Evolutionary conservation across 2,329 filamentous ascomycete genomes (phyloP), one percentile per base, ranked within the genome.

Genomic region (Phaeophleospora eucalypticola): DNA sequence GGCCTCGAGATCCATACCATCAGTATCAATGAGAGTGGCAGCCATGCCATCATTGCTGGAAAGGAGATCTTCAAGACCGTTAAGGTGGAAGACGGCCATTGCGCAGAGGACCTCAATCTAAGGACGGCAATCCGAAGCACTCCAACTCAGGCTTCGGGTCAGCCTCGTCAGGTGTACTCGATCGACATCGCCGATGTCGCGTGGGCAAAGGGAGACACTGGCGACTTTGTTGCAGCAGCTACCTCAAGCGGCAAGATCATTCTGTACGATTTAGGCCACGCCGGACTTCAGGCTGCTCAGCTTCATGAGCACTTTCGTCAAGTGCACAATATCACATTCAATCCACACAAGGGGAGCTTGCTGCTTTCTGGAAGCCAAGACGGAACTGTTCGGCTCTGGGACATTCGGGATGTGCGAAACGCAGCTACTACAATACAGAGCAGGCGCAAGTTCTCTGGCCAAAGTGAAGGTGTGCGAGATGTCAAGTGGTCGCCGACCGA

Each of bases 21-120:
- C 43, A 80, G 83, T 63, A 78, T 82, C 65, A 84, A 82, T 51
- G 78, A 80, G 34, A 72, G 76, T 46, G 72, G 76, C 48, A 83
- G 79, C 49, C 81, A 83, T 70, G 81, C 80, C 43, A 72, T 84
- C 45, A 74, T 84, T 54, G 81, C 79, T 35, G 81, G 81, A 43
- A 79, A 79, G 53, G 80, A 84, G 56, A 83, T 84, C 46, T 74
- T 84, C 58, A 83, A 83, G 65, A 84, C 81, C 2, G 75, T 84
- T 52, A 75, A 74, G 42, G 75, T 84, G 44, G 62, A 65, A 40
- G 71, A 77, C 36, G 75, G 78, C 46, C 72, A 75, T 50, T 80
- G 79, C 36, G 74, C 74, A 45, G 81, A 84, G 62, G 80, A 83
- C 52, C 75, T 79, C 64, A 83, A 84, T 61, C 72, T 84, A 53